phyloP scores from a whole-genome alignment of 2,329 filamentous ascomycete genomes.

The Ophiostoma montium region DNA sequence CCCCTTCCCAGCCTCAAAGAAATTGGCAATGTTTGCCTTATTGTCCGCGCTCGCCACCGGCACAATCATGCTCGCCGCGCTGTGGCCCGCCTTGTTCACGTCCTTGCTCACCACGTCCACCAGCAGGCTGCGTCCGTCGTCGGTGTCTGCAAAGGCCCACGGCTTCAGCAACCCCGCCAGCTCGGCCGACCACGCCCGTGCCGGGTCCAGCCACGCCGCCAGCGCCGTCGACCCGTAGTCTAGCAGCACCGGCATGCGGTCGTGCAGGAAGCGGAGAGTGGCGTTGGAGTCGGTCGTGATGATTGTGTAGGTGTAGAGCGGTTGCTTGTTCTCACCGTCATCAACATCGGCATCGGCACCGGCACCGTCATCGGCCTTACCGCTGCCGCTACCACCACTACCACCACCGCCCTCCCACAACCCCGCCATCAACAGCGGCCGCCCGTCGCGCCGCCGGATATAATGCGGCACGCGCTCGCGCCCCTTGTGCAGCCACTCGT shows the following conservation, averaged over 20 bases:
- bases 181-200: conserved; percentile 60
- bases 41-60: conserved; percentile 76
- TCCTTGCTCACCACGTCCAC: conserved; percentile 77
- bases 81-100: conserved; percentile 88
- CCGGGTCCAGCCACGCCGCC: conserved; percentile 65
- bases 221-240: conserved; percentile 60
- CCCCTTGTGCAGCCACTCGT: conserved; percentile 80
- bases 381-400: too few species aligned
- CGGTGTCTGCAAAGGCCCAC: background rate
- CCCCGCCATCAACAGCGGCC: conserved; percentile 78
- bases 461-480: conserved; percentile 80
- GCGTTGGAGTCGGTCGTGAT: conserved; percentile 82
- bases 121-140: conserved; percentile 39
- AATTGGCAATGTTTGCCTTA: conserved; percentile 87
- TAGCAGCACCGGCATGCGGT: conserved; percentile 90
- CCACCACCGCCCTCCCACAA: conserved; percentile 67
- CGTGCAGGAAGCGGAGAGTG: conserved; percentile 74
- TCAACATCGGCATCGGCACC: background rate
- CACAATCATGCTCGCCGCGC: conserved; percentile 69
- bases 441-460: conserved; percentile 65
- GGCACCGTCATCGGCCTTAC: background rate
- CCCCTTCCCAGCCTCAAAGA: conserved; percentile 52
- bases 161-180: conserved; percentile 70
- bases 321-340: conserved; percentile 39
- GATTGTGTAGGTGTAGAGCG: conserved; percentile 84